These are phyloP conservation scores for Cladosporium sp. DNA, from an alignment of 2,329 filamentous ascomycete species.

Conservation along the genomic window DNA sequence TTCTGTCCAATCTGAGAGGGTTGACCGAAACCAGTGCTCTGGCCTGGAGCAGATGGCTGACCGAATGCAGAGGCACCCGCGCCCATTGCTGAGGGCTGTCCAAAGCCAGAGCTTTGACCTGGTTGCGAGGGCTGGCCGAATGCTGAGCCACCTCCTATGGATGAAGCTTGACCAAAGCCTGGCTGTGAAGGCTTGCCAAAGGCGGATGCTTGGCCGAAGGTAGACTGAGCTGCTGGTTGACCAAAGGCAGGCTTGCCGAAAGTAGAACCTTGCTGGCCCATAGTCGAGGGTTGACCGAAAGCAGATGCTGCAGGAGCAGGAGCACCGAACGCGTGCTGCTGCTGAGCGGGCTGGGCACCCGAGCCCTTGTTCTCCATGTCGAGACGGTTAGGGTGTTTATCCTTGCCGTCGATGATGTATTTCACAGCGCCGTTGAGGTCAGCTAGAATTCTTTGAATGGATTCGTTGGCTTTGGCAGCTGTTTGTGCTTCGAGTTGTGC, in stretches of 20 bases:
- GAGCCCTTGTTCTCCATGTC: slow-evolving; percentile 48
- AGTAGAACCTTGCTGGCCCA: slow-evolving; percentile 17
- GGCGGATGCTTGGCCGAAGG: slow-evolving; percentile 16
- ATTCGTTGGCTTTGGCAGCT: slow-evolving; percentile 19
- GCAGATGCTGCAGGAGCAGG: slow-evolving; percentile 33
- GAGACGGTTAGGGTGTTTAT: slow-evolving; percentile 70
- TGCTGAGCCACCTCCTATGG: slow-evolving; percentile 13
- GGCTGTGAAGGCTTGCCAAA: slow-evolving; percentile 29
- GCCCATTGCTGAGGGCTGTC: slow-evolving; percentile 19
- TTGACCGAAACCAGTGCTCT: slow-evolving; percentile 32
- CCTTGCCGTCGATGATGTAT: slow-evolving; percentile 62
- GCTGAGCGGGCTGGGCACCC: neutral
- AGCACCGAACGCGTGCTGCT: slow-evolving; percentile 4
- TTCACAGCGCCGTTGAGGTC: slow-evolving; percentile 69
- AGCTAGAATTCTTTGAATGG: slow-evolving; percentile 62
- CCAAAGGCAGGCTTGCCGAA: slow-evolving; percentile 35
- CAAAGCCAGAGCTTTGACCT: slow-evolving; percentile 17
- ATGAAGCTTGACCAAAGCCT: slow-evolving; percentile 15
- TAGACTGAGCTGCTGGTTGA: slow-evolving; percentile 21
- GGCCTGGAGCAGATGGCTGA: slow-evolving; percentile 33
- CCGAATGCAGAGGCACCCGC: slow-evolving; percentile 24
- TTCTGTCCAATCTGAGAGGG: slow-evolving; percentile 18
- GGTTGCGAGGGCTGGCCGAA: slow-evolving; percentile 20
- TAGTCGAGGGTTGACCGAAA: slow-evolving; percentile 31
- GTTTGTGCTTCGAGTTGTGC: neutral